phyloP scores from a whole-genome alignment of 176 grass and related monocot species.

The Poa annua region DNA sequence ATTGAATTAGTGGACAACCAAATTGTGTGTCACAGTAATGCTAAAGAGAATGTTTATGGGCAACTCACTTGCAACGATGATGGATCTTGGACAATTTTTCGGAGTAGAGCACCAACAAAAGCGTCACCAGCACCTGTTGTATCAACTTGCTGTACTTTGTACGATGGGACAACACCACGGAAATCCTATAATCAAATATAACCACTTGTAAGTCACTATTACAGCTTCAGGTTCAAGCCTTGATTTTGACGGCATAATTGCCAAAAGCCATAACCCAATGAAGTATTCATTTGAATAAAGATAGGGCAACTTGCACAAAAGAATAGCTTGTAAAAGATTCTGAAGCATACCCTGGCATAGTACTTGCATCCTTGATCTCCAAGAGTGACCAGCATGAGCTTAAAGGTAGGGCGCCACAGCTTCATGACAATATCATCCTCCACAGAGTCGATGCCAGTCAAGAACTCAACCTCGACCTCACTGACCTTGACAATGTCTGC shows the following conservation, averaged over 20 bases:
- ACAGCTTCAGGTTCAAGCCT: neutral
- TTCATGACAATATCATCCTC: conserved; percentile 81
- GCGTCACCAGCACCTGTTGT: conserved; percentile 94
- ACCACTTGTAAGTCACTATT: neutral
- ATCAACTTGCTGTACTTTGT: conserved; percentile 79
- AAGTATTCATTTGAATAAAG: neutral
- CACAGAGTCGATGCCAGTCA: conserved; percentile 72
- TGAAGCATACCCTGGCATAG: conserved; percentile 76
- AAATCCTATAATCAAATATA: conserved; percentile 66
- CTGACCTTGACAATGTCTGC: conserved; percentile 98
- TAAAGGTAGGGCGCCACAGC: conserved; percentile 78
- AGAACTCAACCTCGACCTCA: conserved; percentile 86
- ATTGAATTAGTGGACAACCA: neutral
- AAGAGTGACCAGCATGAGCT: conserved; percentile 84
- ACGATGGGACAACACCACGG: conserved; percentile 62
- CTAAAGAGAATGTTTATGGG: neutral
- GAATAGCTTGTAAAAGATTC: neutral
- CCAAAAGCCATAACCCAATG: neutral
- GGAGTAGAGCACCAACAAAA: conserved; percentile 76
- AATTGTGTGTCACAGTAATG: neutral
- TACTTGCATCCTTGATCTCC: conserved; percentile 96
- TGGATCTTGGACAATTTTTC: conserved; percentile 68
- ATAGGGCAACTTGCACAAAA: neutral
- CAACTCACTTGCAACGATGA: conserved; percentile 72
- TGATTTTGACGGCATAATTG: neutral